phyloP scores from a whole-genome alignment of 148 eudicot species.

The Cornus kousa region DNA sequence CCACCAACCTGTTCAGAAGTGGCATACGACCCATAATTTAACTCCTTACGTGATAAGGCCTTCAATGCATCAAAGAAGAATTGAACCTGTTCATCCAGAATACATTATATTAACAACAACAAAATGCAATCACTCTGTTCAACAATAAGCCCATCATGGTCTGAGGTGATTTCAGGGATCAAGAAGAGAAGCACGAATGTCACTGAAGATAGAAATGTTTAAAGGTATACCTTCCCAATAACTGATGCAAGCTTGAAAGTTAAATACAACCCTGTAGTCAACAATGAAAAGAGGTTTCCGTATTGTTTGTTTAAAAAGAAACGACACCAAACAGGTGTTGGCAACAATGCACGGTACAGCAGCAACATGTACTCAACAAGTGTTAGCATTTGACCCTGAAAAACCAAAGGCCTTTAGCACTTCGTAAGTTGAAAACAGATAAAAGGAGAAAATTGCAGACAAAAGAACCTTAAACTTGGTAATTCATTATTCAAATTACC shows the following conservation, averaged over 20 bases:
- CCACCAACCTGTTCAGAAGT: constrained; percentile 70
- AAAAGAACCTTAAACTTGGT: neutral
- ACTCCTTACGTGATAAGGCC: constrained; percentile 66
- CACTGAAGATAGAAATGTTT: neutral
- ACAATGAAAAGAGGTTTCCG: constrained; percentile 78
- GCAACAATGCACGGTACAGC: constrained; percentile 70
- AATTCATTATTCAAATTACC: constrained; percentile 28
- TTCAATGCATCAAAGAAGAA: constrained; percentile 58
- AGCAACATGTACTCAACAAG: constrained; percentile 68
- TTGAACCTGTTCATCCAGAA: constrained; percentile 39
- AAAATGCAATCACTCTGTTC: no score
- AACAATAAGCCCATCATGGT: no score
- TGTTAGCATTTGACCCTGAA: constrained; percentile 78
- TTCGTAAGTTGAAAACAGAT: no score
- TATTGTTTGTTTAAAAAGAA: constrained; percentile 84
- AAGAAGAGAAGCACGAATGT: no score
- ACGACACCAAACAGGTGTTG: constrained; percentile 88
- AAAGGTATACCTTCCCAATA: constrained; percentile 62
- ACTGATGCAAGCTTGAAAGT: constrained; percentile 87
- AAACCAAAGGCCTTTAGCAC: neutral
- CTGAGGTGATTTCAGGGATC: no score
- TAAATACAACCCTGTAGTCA: constrained; percentile 75
- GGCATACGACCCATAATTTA: constrained; percentile 77
- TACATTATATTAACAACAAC: no score
- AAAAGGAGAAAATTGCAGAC: no score